These are phyloP conservation scores for Dipteronia dyeriana DNA, from an alignment of 345 rosid species.

Conservation along the genomic window DNA sequence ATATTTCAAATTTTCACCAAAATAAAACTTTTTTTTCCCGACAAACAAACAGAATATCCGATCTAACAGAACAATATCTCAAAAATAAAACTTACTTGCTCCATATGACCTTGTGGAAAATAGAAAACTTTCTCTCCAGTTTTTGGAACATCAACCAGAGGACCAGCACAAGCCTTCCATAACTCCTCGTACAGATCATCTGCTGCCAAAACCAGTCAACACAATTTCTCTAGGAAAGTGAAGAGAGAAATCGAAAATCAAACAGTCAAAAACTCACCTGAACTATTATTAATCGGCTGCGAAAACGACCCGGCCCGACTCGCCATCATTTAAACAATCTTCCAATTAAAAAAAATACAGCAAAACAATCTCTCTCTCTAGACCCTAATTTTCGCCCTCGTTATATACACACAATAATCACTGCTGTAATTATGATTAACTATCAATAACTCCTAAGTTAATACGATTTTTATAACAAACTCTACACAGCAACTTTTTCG, in stretches of 20 bases:
- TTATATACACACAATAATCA: slow-evolving; percentile 21
- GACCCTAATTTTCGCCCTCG: slow-evolving; percentile 13
- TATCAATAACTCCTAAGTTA: not conserved
- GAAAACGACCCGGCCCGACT: slow-evolving; percentile 51
- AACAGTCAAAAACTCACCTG: slow-evolving; percentile 23
- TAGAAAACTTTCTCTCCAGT: slow-evolving; percentile 64
- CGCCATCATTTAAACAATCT: slow-evolving; percentile 39
- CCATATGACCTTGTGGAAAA: slow-evolving; percentile 97
- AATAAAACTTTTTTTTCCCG: not conserved
- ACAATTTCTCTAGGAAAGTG: slow-evolving; percentile 17
- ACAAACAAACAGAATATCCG: slow-evolving; percentile 14
- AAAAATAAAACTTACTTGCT: slow-evolving; percentile 53
- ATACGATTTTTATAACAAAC: slow-evolving; percentile 11
- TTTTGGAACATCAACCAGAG: slow-evolving; percentile 75
- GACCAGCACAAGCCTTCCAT: slow-evolving; percentile 92
- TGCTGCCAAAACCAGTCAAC: slow-evolving; percentile 26
- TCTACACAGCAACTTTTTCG: not conserved
- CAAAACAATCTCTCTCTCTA: not conserved
- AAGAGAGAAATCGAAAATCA: slow-evolving; percentile 4
- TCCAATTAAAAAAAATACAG: not conserved
- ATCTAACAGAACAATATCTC: slow-evolving; percentile 13
- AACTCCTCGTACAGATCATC: slow-evolving; percentile 65
- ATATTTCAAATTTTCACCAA: slow-evolving; percentile 13
- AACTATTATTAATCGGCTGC: slow-evolving; percentile 30
- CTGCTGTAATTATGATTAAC: not conserved